Percentiles rank a stretch among this genome's conserved stretches.
These are phyloP conservation scores for Cucurbita pepo DNA, from an alignment of 306 rosid genomes.

Conservation along the genomic window DNA sequence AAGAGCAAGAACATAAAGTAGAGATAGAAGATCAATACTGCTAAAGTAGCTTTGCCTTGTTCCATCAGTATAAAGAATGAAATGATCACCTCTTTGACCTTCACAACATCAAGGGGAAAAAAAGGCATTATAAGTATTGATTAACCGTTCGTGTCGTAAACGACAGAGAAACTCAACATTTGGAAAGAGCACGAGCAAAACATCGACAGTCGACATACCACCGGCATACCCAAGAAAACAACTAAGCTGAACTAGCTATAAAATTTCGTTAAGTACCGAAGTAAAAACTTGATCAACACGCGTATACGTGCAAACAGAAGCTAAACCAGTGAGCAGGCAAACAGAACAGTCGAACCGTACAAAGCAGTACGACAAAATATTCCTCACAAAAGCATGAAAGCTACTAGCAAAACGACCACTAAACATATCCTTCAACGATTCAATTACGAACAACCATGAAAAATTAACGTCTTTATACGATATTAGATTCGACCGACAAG, in stretches of 20 bases:
- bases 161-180: background rate
- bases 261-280: background rate
- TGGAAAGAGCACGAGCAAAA: background rate
- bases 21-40: slow-evolving; percentile 18
- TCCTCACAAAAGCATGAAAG: background rate
- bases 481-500: no score
- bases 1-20: background rate
- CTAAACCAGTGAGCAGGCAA: background rate
- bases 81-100: slow-evolving; percentile 92
- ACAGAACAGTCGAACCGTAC: background rate
- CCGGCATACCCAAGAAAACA: background rate
- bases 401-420: background rate
- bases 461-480: no score
- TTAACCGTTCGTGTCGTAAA: background rate
- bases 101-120: slow-evolving; percentile 16
- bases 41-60: slow-evolving; percentile 77
- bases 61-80: slow-evolving; percentile 86
- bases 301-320: background rate
- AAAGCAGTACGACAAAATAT: background rate
- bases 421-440: background rate
- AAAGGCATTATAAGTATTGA: background rate
- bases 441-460: background rate
- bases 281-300: background rate
- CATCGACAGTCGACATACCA: background rate
- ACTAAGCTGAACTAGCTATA: background rate